Base-by-base conservation (phyloP, 306 rosid species). In the Echinosophora koreensis region DNA sequence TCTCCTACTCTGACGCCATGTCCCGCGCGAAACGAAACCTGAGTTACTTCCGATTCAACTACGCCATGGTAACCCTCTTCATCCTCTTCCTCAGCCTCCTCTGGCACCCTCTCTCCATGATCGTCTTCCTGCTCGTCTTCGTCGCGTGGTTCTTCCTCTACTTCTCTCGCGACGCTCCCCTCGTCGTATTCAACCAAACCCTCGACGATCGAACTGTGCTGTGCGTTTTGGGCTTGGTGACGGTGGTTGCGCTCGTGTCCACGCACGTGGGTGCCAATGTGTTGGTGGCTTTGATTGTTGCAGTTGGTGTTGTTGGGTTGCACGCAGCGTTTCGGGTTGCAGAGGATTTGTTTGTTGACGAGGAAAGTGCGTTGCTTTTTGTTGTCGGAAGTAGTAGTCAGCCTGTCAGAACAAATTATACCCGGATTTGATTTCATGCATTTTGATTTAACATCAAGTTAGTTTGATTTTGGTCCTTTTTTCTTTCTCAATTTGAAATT, bases 41-140 rank as follows among this genome's bases (percentile, higher is more conserved):
- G n/a, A 54, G 15, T 47, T 76, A 86, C 87, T 86, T 86, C 68
- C 82, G 77, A 0, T 82, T 62, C 80, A 86, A 86, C 72, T 86
- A 86, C 81, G 51, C 84, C 37, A 47, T 71, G 18, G 51, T 72
- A 1, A 54, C 66, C n/a, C 85, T 82, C 1, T 15, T 83, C 1
- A 62, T 82, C 34, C 42, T 86, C 22, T 86, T 86, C 81, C 77
- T 86, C 41, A 76, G 81, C 50, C 83, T 86, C 50, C 76, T 86
- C 2, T 86, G 87, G 87, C 89, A 86, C 37, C 89, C 89, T 0
- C 0, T 86, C 5, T 77, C 87, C 18, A 66, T 83, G 76, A 86
- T 86, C 76, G 75, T 82, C 5, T 80, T 71, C 75, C 49, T 86
- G 68, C 3, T 83, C 46, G 7, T 82, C 28, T 60, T 83, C 58